phyloP scores from a whole-genome alignment of 495 filamentous ascomycete genomes.

The Mytilinidion resinicola region DNA sequence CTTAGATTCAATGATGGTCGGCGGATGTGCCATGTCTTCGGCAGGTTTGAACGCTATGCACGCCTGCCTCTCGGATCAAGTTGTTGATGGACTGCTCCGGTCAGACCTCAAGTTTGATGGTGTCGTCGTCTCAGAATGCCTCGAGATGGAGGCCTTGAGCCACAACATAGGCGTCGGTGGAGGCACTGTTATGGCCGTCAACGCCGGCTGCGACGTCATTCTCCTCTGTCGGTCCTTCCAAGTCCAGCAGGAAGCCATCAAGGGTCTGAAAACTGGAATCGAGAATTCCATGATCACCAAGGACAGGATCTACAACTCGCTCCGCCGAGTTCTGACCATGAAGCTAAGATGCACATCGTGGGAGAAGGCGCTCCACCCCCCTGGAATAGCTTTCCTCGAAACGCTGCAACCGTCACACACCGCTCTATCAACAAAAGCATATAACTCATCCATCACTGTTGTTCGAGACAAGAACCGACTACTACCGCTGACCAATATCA shows the following conservation, averaged over 20 bases:
- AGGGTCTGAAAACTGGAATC: constrained; percentile 72
- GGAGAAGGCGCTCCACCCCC: constrained; percentile 75
- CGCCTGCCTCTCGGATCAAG: constrained; percentile 83
- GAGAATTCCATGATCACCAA: constrained; percentile 78
- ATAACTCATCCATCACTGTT: constrained; percentile 79
- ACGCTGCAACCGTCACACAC: constrained; percentile 73
- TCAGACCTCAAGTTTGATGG: constrained; percentile 80
- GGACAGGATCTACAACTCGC: constrained; percentile 65
- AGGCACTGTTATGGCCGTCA: constrained; percentile 88
- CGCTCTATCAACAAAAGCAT: constrained; percentile 70
- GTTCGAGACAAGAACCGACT: constrained; percentile 75
- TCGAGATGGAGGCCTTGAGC: constrained; percentile 90
- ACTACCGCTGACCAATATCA: constrained; percentile 66
- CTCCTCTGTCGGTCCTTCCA: constrained; percentile 78
- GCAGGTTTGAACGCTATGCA: constrained; percentile 87
- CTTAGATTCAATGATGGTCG: constrained; percentile 87
- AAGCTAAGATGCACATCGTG: constrained; percentile 75
- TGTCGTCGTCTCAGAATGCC: constrained; percentile 86
- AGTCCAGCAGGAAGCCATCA: constrained; percentile 80
- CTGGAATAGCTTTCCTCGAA: constrained; percentile 64
- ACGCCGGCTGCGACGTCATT: constrained; percentile 82
- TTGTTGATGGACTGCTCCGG: constrained; percentile 76
- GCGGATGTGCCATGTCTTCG: constrained; percentile 80
- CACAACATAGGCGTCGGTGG: constrained; percentile 90
- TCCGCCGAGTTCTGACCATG: constrained; percentile 64